Base-by-base conservation (phyloP, 441 rosid species). In the Erysimum cheiri region DNA sequence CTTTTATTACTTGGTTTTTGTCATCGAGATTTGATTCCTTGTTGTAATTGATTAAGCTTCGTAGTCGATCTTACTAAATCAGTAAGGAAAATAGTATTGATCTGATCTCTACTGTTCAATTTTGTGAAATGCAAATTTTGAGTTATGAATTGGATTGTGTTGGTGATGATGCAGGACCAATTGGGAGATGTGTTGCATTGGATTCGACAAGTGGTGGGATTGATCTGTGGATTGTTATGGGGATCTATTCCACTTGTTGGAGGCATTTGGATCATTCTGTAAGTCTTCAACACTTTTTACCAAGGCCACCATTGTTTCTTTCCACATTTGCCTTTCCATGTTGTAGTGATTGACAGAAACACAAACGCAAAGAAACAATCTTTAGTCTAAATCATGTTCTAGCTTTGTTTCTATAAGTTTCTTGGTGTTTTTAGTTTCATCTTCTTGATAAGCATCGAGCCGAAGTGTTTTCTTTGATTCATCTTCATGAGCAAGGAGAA, bases 181-280 rank as follows among this genome's bases (percentile, higher is more conserved):
- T 75, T 93, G 71, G 98, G 98, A 80, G 98, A 93, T 80, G 96
- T 85, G 40, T 80, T 94, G 86, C 98, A 94, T 77, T 94, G 98
- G 98, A 88, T 88, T 72, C 79, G 97, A 60, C 98, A 94, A 83
- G 84, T 75, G n/a, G 85, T 88, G 67, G 96, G 88, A 22, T 74
- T 94, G 48, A 26, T 86, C n/a, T 88, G 88, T 71, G 98, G 98
- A 36, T 80, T 94, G 79, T 70, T 94, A 63, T 94, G 91, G 85
- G 98, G 98, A 28, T 75, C 96, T 24, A 58, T 94, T n/a, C 96
- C 97, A 14, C 56, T 88, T 54, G 90, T 87, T 65, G 97, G 98
- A 19, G 96, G 93, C 75, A 66, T 94, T 52, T 94, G 96, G 98
- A 82, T 94, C 43, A 63, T 77, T 64, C 14, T 86, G 98, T 93